phyloP scores from a whole-genome alignment of 2,329 filamentous ascomycete species.

The Penicillium sp. region DNA sequence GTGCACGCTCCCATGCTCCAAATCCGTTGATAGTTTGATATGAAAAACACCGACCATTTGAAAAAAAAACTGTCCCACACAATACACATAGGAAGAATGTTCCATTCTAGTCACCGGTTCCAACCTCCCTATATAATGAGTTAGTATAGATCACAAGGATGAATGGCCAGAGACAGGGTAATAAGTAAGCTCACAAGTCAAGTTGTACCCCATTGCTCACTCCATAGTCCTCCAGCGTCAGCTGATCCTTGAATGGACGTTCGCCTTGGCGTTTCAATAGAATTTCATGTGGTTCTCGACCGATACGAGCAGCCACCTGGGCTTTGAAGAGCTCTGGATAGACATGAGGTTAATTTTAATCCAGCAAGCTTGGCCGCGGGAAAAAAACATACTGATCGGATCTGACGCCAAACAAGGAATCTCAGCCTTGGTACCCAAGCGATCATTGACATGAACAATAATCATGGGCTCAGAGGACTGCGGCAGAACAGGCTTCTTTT shows the following conservation, averaged over 20 bases:
- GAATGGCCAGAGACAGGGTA: background rate
- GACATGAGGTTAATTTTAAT: constrained; percentile 2
- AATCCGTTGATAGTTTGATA: background rate
- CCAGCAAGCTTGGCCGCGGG: background rate
- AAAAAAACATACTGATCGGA: constrained; percentile 59
- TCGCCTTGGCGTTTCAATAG: constrained; percentile 89
- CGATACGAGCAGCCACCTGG: constrained; percentile 85
- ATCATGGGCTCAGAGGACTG: constrained; percentile 76
- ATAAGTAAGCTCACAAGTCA: constrained; percentile 42
- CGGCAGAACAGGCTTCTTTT: constrained; percentile 35
- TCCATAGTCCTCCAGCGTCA: constrained; percentile 89
- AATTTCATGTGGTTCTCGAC: constrained; percentile 86
- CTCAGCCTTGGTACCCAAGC: constrained; percentile 91
- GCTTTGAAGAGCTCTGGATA: constrained; percentile 73
- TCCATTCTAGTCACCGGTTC: constrained; percentile 45
- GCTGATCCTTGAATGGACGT: constrained; percentile 86
- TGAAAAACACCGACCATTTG: constrained; percentile 5
- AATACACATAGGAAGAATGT: background rate
- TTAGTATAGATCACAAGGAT: constrained; percentile 23
- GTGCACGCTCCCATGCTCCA: constrained; percentile 3
- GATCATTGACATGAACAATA: constrained; percentile 88
- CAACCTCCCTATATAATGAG: constrained; percentile 41
- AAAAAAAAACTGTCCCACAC: constrained; percentile 4
- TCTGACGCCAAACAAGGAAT: constrained; percentile 88
- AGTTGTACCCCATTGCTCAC: constrained; percentile 79